Evolutionary conservation across 2,329 filamentous ascomycete species (phyloP), one percentile per base, ranked within the genome.

Genomic region (Xylaria arbuscula): DNA sequence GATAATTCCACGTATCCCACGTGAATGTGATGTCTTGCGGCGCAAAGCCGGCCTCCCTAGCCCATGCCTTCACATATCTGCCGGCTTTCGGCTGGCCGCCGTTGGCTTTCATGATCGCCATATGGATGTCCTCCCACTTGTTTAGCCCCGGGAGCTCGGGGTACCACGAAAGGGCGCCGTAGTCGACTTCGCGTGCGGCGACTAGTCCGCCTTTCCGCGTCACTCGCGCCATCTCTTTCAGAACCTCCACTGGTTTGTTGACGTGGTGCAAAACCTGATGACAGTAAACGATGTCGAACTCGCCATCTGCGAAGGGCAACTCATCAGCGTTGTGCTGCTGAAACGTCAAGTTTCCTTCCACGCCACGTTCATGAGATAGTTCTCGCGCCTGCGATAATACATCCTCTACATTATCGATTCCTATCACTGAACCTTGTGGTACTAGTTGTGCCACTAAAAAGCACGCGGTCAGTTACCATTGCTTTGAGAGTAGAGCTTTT

Each of bases 251-350:
- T 0, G 87, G 87, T 67, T 86, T 80, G 24, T 79, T 76, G 3
- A 90, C 78, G 76, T 90, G 88, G 70, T 85, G 82, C 10, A 90
- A 79, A 3, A 90, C 83, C 73, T 89, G 87, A 72, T 88, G 86
- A 28, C 83, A 84, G 72, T 86, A 85, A 7, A 89, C 87, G n/a
- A 90, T 76, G 71, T 90, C 88, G 69, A 90, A 90, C 2, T 80
- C 75, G 34, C 79, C 80, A 64, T 88, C 84, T 2, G 79, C 70
- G 53, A 83, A 78, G 82, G 75, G 71, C 10, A 81, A 69, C 1
- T 72, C 64, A 64, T 76, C 73, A 24, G 72, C 73, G 40, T 76
- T 69, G 54, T 61, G 59, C 64, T 10, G 59, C 71, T 66, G 62
- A 56, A 78, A 78, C 38, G 74, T 62, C 56, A 77, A 71, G 15